These are phyloP conservation scores for Neurospora sp. DNA, from an alignment of 495 filamentous ascomycete genomes.

Conservation along the genomic window DNA sequence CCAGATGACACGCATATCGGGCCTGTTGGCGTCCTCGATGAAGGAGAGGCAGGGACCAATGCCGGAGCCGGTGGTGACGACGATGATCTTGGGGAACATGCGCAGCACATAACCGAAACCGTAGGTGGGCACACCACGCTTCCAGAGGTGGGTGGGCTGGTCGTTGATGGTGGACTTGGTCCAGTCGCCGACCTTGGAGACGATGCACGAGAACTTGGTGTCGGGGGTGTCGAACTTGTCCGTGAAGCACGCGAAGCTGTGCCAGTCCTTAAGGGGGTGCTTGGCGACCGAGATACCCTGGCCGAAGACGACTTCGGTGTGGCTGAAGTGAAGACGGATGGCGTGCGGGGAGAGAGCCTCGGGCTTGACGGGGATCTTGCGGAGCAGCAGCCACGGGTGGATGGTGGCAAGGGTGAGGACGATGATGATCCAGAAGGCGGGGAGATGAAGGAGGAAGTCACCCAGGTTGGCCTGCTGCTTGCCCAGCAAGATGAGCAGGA, in stretches of 20 bases:
- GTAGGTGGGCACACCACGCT: slow-evolving; percentile 39
- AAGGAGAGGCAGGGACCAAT: slow-evolving; percentile 51
- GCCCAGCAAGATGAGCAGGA: slow-evolving; percentile 46
- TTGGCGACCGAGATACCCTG: slow-evolving; percentile 42
- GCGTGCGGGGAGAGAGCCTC: slow-evolving; percentile 61
- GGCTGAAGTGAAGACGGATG: slow-evolving; percentile 55
- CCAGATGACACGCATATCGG: slow-evolving; percentile 34
- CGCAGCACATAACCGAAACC: slow-evolving; percentile 55
- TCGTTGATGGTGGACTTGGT: slow-evolving; percentile 43
- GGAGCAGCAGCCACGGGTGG: slow-evolving; percentile 59
- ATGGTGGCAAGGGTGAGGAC: slow-evolving; percentile 48
- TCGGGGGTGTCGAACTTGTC: slow-evolving; percentile 22
- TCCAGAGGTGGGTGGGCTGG: slow-evolving; percentile 45
- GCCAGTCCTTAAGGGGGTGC: slow-evolving; percentile 62
- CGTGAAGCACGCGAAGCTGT: slow-evolving; percentile 71
- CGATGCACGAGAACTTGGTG: slow-evolving; percentile 47
- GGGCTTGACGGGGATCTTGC: slow-evolving; percentile 46
- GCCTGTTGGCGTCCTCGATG: slow-evolving; percentile 20
- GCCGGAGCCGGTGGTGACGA: slow-evolving; percentile 62
- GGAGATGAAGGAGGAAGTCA: slow-evolving; percentile 39
- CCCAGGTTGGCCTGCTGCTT: slow-evolving; percentile 22
- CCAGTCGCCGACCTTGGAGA: slow-evolving; percentile 65
- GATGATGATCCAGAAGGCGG: slow-evolving; percentile 60
- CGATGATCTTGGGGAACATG: slow-evolving; percentile 50
- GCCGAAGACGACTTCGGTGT: slow-evolving; percentile 38